phyloP scores from a whole-genome alignment of 2,329 filamentous ascomycete genomes.

The Sarocladiaceae sp. region DNA sequence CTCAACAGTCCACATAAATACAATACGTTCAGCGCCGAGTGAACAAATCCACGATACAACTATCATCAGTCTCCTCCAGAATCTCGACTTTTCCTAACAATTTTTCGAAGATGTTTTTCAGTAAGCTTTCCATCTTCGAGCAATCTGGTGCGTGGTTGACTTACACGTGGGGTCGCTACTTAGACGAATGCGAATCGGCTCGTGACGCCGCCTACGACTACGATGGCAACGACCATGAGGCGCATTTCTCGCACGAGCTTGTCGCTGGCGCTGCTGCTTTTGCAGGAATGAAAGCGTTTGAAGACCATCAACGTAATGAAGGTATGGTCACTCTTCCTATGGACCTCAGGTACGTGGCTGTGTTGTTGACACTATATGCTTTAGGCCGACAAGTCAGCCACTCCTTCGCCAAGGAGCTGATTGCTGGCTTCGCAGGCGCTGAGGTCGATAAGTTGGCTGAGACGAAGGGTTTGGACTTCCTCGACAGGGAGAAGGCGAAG shows the following conservation, averaged over 20 bases:
- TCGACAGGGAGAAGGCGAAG: slow-evolving; percentile 55
- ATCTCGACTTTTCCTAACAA: not conserved
- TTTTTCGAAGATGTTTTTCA: not conserved
- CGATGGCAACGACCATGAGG: slow-evolving; percentile 44
- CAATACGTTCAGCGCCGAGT: no score
- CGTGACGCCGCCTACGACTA: slow-evolving; percentile 20
- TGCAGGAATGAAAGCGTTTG: slow-evolving; percentile 74
- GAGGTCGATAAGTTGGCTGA: slow-evolving; percentile 75
- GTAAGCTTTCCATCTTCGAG: not conserved
- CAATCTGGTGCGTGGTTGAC: not conserved
- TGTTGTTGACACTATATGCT: not conserved
- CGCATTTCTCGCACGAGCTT: slow-evolving; percentile 67
- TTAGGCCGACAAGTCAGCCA: slow-evolving; percentile 57
- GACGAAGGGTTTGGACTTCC: slow-evolving; percentile 60
- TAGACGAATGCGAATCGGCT: slow-evolving; percentile 6
- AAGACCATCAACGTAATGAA: slow-evolving; percentile 68
- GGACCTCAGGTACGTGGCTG: not conserved
- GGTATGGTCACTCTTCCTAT: slow-evolving; percentile 39
- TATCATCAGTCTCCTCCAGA: not conserved
- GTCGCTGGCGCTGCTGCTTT: slow-evolving; percentile 74
- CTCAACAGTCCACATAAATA: slow-evolving; percentile 1
- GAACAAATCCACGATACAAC: no score
- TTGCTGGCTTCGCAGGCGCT: slow-evolving; percentile 67
- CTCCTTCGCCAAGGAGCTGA: slow-evolving; percentile 71
- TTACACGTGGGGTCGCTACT: not conserved